Base-by-base conservation (phyloP, 768 basidiomycete genomes). In the Mycena floridula region DNA sequence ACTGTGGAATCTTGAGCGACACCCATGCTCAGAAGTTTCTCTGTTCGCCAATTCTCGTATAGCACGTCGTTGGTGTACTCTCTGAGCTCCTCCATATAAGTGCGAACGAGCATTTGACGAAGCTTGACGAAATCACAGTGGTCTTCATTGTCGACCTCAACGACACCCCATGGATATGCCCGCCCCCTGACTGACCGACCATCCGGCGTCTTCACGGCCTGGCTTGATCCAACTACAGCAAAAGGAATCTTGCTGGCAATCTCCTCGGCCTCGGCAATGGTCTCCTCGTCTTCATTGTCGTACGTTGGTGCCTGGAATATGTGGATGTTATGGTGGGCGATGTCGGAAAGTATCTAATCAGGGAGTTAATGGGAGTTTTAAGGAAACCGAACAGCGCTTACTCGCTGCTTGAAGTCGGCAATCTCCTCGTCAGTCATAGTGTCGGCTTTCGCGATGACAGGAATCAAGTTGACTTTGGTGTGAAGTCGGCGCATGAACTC, bases 61-160 rank as follows among this genome's bases (percentile, higher is more conserved):
- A 99, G 77, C 27, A 87, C 81, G 57, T 90, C 85, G 60, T 95
- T 94, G 55, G 96, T 98, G 65, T 94, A 89, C 68, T 98, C 96
- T 59, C 95, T 75, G 53, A 99, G 75, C 64, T 99, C 96, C 64
- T 99, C 96, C 96, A 99, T 99, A 64, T 98, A 96, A 8, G 95
- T 98, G 45, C 96, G 80, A 54, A 99, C 87, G 27, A 99, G 86
- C 96, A 99, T 98, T 66, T 98, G 96, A 42, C 96, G 86, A 49
- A 99, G 86, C 68, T 98, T 98, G 66, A 98, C 95, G 61, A 99
- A 99, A 64, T 99, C 96, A 55, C 96, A 99, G 61, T 99, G 96
- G 15, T 92, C 89, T 61, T 98, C 96, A 57, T 99, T 98, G 72
- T 99, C 96, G 21, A 99, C 96, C 62, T 99, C 96, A 52, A 98